Percentiles rank a stretch among this genome's conserved stretches.
phyloP scores from a whole-genome alignment of 257 asterid species.

The Eucommia ulmoides region DNA sequence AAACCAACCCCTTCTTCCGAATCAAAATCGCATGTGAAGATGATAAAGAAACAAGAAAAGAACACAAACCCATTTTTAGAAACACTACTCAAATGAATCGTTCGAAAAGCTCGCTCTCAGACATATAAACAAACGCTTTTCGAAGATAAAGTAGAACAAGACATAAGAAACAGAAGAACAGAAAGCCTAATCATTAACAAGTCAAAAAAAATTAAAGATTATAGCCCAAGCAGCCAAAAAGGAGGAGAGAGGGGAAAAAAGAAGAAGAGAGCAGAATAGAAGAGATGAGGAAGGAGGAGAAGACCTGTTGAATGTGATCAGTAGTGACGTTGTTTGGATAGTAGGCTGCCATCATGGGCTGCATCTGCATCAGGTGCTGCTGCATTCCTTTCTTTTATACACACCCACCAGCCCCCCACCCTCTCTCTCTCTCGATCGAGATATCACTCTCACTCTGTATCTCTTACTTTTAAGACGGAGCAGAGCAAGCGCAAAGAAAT shows the following conservation, averaged over 20 bases:
- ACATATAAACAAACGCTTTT: not conserved
- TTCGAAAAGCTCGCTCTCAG: not conserved
- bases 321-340: conserved; percentile 92
- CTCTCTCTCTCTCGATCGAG: conserved; percentile 2
- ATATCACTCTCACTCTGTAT: conserved; percentile 12
- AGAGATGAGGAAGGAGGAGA: conserved; percentile 2
- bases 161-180: conserved; percentile 1
- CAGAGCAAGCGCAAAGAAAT: no score
- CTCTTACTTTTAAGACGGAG: no score
- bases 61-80: not conserved
- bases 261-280: not conserved
- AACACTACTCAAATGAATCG: not conserved
- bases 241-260: not conserved
- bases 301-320: conserved; percentile 97
- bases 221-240: conserved; percentile 6
- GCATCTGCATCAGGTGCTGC: conserved; percentile 99
- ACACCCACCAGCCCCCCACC: conserved; percentile 1
- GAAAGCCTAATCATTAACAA: no score
- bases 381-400: conserved; percentile 55
- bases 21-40: not conserved
- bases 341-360: conserved; percentile 99
- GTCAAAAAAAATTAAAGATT: no score
- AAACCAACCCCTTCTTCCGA: not conserved
- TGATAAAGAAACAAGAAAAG: not conserved
- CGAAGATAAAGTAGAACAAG: conserved; percentile 6